Base-by-base conservation (phyloP, 1,284 basidiomycete genomes). In the Ganoderma multipileum region DNA sequence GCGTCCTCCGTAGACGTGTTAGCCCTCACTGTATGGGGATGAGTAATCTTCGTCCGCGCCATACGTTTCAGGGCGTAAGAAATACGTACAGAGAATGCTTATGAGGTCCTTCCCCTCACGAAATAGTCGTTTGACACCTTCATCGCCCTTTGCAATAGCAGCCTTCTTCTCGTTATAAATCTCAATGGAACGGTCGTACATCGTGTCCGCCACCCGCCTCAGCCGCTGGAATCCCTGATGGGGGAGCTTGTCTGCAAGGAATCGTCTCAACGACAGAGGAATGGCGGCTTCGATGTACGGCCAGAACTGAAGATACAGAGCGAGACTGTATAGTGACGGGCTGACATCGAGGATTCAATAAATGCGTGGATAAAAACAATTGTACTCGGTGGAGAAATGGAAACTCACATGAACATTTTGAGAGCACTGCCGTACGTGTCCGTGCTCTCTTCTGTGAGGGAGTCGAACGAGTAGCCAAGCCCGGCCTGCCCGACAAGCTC, bases 91-190 rank as follows among this genome's bases (percentile, higher is more conserved):
- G 8, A 77, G 50, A 11, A 77, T 68, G 47, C 70, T 75, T 75
- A 77, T 76, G n/a, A 76, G 63, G 61, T 76, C 75, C 68, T 73
- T 73, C 11, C 70, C 74, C 30, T 76, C 71, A 6, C 63, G 65
- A 20, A 76, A 38, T 36, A 75, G 67, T 28, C 67, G 57, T 54
- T 68, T 67, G 18, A 70, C 36, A 8, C 54, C 73, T 20, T 73
- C 71, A 52, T 73, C 72, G 1, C 71, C 73, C 1, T 58, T 44
- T 26, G 58, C 38, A 18, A 76, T 33, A 16, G 74, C 73, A 1
- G 47, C 54, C 50, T 72, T 74, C 72, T 75, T 77, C 59, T 63
- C 60, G 16, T 65, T 30, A 63, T 63, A 75, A 18, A 77, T 75
- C 28, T 63, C 62, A 16, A 62, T 38, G 0, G 75, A 74, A 0